Evolutionary conservation across 2,329 filamentous ascomycete species (phyloP).

Genomic region (Metarhizium brunneum): DNA sequence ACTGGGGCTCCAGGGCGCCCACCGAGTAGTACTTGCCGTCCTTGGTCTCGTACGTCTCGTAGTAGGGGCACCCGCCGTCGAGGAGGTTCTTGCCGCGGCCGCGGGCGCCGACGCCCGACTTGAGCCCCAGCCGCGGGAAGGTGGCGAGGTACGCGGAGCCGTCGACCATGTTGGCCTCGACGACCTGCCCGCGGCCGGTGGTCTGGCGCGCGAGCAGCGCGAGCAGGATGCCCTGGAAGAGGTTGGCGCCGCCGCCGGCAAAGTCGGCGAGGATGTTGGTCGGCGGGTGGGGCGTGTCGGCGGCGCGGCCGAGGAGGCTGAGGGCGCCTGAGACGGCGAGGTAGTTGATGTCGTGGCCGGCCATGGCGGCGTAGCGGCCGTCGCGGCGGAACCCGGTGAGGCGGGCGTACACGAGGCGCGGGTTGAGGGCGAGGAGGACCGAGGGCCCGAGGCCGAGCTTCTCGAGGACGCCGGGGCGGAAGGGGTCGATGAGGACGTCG

Average conservation of each 20-base stretch:
- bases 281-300: constrained; percentile 66
- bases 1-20: constrained; percentile 83
- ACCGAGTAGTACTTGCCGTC: constrained; percentile 77
- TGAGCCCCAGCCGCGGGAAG: constrained; percentile 61
- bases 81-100: constrained; percentile 68
- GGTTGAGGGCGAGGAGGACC: constrained; percentile 58
- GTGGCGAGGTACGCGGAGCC: constrained; percentile 70
- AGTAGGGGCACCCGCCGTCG: constrained; percentile 80
- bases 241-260: constrained; percentile 74
- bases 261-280: constrained; percentile 85
- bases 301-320: constrained; percentile 61
- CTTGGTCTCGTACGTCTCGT: constrained; percentile 78
- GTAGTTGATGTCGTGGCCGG: constrained; percentile 95
- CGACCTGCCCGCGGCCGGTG: constrained; percentile 70
- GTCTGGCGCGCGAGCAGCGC: constrained; percentile 59
- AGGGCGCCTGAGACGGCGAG: constrained; percentile 79
- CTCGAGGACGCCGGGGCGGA: constrained; percentile 84
- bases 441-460: constrained; percentile 69
- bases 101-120: constrained; percentile 51
- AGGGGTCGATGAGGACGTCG: constrained; percentile 88
- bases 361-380: constrained; percentile 79
- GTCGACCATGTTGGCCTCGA: constrained; percentile 97
- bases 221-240: constrained; percentile 74
- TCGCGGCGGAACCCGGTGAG: constrained; percentile 87
- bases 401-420: constrained; percentile 68